Conservation (phyloP, 345 rosid genomes). For the Dipteronia sinensis region DNA sequence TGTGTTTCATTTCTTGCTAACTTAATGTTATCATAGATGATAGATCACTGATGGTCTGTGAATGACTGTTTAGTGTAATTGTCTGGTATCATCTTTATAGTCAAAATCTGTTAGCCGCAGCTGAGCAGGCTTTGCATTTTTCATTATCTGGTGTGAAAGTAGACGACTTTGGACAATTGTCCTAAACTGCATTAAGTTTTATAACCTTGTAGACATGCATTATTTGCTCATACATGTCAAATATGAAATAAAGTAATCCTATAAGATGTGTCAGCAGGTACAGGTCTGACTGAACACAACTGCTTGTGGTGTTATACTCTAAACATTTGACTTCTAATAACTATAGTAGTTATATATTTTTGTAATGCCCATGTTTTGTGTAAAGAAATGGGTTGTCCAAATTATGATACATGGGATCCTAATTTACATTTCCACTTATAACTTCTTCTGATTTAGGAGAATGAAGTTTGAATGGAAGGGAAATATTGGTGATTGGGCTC, state of each 20-base stretch:
- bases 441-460: too few species aligned
- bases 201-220: neutral
- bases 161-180: neutral
- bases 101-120: neutral
- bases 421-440: too few species aligned
- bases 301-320: constrained; percentile 1
- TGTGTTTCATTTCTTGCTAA: too few species aligned
- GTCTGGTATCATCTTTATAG: neutral
- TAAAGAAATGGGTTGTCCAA: too few species aligned
- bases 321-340: neutral
- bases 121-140: neutral
- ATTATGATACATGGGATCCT: too few species aligned
- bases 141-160: neutral
- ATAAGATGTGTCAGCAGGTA: neutral
- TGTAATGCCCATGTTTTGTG: too few species aligned
- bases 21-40: too few species aligned
- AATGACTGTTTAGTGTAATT: too few species aligned
- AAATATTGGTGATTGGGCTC: too few species aligned
- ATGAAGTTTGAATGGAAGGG: too few species aligned
- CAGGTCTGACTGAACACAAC: neutral
- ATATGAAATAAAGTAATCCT: neutral
- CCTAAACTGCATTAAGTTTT: neutral
- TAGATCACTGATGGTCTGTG: too few species aligned
- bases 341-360: too few species aligned
- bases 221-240: neutral